These are phyloP conservation scores for Pyropia haitanensis DNA, from an alignment of 23 red algal species.

Conservation along the genomic window DNA sequence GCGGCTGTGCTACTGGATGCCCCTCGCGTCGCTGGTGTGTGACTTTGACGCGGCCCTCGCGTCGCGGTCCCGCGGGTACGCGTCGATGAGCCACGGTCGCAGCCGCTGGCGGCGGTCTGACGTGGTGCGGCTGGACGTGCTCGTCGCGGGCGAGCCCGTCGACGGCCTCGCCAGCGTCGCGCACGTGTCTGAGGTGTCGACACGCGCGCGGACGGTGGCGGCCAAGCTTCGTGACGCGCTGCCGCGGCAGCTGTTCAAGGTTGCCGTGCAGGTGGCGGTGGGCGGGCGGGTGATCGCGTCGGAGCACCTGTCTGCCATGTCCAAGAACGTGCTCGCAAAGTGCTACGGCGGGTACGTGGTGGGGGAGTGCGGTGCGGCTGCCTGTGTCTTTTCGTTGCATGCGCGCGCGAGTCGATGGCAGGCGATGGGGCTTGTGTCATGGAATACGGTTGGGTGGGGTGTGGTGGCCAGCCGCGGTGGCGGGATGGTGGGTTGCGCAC, in stretches of 20 bases:
- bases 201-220: slow-evolving; percentile 30
- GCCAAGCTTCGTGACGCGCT: slow-evolving; percentile 66
- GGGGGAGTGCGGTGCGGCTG: too few species aligned
- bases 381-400: too few species aligned
- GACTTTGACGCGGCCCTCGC: slow-evolving; percentile 77
- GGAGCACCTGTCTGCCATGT: slow-evolving; percentile 33
- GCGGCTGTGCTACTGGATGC: slow-evolving; percentile 46
- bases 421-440: too few species aligned
- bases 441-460: too few species aligned
- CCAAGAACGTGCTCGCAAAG: slow-evolving; percentile 66
- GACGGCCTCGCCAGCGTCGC: slow-evolving; percentile 67
- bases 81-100: slow-evolving; percentile 64
- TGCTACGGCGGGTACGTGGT: slow-evolving; percentile 75
- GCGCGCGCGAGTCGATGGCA: too few species aligned
- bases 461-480: too few species aligned
- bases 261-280: slow-evolving; percentile 71
- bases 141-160: slow-evolving; percentile 52
- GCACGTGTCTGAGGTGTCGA: slow-evolving; percentile 23
- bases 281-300: slow-evolving; percentile 59
- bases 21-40: slow-evolving; percentile 58
- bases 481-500: too few species aligned
- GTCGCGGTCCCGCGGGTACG: slow-evolving; percentile 53
- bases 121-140: slow-evolving; percentile 64
- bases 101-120: slow-evolving; percentile 27
- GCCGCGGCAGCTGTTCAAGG: slow-evolving; percentile 77